phyloP scores from a whole-genome alignment of 2,329 filamentous ascomycete species.

The Colletotrichum endophyticum region DNA sequence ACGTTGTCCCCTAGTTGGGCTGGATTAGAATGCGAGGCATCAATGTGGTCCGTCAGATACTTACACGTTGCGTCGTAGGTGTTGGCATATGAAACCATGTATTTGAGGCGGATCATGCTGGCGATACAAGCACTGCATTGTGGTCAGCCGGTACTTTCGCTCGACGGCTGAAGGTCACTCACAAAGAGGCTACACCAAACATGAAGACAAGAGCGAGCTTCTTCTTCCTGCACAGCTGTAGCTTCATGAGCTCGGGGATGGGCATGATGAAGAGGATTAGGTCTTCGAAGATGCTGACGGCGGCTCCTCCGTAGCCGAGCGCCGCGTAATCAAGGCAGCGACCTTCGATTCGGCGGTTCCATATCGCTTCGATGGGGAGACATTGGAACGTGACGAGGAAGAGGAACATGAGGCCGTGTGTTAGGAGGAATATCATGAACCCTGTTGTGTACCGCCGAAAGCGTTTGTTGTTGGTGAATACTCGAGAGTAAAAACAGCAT shows the following conservation, averaged over 20 bases:
- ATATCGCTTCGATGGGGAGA: conserved; percentile 17
- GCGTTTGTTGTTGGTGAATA: conserved; percentile 13
- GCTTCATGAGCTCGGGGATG: conserved; percentile 17
- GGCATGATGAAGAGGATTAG: conserved; percentile 18
- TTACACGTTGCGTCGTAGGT: conserved; percentile 8
- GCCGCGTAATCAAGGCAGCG: conserved; percentile 7
- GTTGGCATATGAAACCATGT: conserved; percentile 16
- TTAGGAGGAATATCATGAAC: conserved; percentile 5
- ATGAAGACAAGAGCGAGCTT: conserved; percentile 9
- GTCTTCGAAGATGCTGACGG: conserved; percentile 21
- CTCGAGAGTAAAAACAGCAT: conserved; percentile 25
- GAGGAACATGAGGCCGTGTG: conserved; percentile 13
- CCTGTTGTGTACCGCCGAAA: conserved; percentile 7
- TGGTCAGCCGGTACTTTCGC: background rate
- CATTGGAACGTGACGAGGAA: conserved; percentile 26
- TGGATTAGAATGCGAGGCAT: background rate
- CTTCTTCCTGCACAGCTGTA: conserved; percentile 10
- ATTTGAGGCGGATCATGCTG: conserved; percentile 21
- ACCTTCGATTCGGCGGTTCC: conserved; percentile 9
- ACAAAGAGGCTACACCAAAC: conserved; percentile 23
- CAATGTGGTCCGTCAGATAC: background rate
- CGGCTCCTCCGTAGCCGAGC: conserved; percentile 8
- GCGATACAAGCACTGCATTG: conserved; percentile 18
- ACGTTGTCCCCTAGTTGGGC: conserved; percentile 23
- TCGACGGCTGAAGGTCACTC: background rate